These are phyloP conservation scores for Camellia lanceoleosa DNA, from an alignment of 148 eudicot species.

Conservation along the genomic window DNA sequence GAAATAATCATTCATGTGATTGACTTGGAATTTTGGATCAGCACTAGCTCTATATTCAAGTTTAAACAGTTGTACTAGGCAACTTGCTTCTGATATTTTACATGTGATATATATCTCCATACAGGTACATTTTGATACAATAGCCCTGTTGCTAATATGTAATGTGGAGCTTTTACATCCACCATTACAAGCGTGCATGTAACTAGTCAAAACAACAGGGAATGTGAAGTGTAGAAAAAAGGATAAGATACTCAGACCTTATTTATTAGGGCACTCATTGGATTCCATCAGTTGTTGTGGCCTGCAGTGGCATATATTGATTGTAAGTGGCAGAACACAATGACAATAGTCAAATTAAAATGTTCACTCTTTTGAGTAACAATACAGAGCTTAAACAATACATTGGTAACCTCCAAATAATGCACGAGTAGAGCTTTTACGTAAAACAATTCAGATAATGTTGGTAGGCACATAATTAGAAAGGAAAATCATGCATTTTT, in stretches of 20 bases:
- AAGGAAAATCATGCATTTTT: background rate
- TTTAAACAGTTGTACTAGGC: background rate
- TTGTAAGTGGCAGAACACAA: background rate
- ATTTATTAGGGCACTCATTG: constrained; percentile 30
- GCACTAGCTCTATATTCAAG: background rate
- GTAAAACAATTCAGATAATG: background rate
- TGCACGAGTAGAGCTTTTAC: background rate
- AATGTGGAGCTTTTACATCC: background rate
- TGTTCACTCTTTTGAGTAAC: background rate
- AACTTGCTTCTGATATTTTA: background rate
- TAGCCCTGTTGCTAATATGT: background rate
- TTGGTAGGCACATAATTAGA: constrained; percentile 3
- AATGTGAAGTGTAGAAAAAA: background rate
- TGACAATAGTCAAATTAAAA: background rate
- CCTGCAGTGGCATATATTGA: constrained; percentile 30
- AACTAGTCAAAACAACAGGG: background rate
- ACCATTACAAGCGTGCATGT: background rate
- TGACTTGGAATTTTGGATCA: background rate
- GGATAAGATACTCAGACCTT: constrained; percentile 18
- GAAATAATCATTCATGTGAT: too few species aligned
- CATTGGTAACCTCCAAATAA: background rate
- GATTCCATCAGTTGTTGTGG: constrained; percentile 45
- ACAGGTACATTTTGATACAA: background rate
- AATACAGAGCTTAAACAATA: background rate
- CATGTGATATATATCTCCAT: background rate